phyloP scores from a whole-genome alignment of 805 yeast species.

The Candida chilensis region DNA sequence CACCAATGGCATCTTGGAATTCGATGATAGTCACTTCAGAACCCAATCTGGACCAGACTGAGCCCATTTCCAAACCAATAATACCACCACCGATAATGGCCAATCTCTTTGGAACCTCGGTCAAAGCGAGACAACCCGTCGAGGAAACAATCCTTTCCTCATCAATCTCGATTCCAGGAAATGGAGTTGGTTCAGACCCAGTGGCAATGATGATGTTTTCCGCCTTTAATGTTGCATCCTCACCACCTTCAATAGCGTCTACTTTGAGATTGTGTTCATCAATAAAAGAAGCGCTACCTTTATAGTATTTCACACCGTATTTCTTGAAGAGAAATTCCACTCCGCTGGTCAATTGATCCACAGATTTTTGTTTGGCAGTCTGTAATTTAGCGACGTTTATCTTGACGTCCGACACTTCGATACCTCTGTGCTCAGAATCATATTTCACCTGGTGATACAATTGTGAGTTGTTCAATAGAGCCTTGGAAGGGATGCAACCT shows the following conservation, averaged over 20 bases:
- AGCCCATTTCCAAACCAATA: slow-evolving; percentile 98
- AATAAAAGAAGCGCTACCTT: slow-evolving; percentile 85
- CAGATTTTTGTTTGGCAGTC: slow-evolving; percentile 88
- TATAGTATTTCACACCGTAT: slow-evolving; percentile 88
- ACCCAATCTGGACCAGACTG: slow-evolving; percentile 94
- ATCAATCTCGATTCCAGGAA: slow-evolving; percentile 95
- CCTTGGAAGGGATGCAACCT: slow-evolving; percentile 98
- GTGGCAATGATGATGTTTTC: slow-evolving; percentile 93
- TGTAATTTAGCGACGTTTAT: slow-evolving; percentile 75
- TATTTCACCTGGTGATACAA: slow-evolving; percentile 80
- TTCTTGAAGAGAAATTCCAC: slow-evolving; percentile 92
- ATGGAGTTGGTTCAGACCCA: slow-evolving; percentile 96
- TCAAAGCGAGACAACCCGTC: slow-evolving; percentile 80
- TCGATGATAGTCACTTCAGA: slow-evolving; percentile 92
- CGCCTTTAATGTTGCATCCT: slow-evolving; percentile 61
- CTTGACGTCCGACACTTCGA: slow-evolving; percentile 69
- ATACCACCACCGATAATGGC: slow-evolving; percentile 99
- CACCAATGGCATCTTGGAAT: slow-evolving; percentile 88
- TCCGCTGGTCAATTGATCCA: slow-evolving; percentile 85
- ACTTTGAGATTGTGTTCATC: slow-evolving; percentile 74
- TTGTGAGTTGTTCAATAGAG: slow-evolving; percentile 90
- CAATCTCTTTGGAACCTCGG: slow-evolving; percentile 86
- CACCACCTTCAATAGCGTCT: slow-evolving; percentile 76
- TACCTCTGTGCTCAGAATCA: slow-evolving; percentile 85
- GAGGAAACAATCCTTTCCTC: slow-evolving; percentile 96